These are phyloP conservation scores for Pochonia chlamydosporia DNA, from an alignment of 2,329 filamentous ascomycete genomes.

Conservation along the genomic window DNA sequence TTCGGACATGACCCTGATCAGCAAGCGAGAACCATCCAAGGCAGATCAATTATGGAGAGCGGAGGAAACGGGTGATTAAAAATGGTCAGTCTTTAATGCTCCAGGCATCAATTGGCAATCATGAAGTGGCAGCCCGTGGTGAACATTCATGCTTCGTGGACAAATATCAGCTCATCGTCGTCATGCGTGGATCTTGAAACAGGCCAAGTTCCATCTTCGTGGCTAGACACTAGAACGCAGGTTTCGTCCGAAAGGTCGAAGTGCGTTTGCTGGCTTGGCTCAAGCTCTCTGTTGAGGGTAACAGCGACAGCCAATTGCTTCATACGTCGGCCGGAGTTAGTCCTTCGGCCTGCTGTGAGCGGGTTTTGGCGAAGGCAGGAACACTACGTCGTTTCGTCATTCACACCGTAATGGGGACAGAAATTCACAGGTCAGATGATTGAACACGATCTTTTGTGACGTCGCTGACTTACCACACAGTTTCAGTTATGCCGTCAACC, in stretches of 20 bases:
- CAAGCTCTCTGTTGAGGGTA: too few species aligned
- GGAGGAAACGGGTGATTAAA: background rate
- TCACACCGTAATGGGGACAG: too few species aligned
- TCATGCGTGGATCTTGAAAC: slow-evolving; percentile 7
- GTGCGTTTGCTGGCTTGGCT: too few species aligned
- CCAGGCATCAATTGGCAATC: background rate
- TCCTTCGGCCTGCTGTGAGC: too few species aligned
- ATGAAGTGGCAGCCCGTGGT: background rate
- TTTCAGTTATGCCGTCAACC: background rate
- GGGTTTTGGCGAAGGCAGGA: too few species aligned
- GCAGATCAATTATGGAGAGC: background rate
- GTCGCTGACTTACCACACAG: background rate
- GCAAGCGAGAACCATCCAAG: background rate
- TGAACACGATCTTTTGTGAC: background rate
- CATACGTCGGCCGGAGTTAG: too few species aligned
- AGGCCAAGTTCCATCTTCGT: slow-evolving; percentile 3
- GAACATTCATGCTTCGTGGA: slow-evolving; percentile 4
- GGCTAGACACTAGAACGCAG: too few species aligned
- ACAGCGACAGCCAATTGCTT: too few species aligned
- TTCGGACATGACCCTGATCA: too few species aligned
- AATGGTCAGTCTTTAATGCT: background rate
- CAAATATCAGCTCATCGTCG: background rate
- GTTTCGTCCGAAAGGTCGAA: background rate
- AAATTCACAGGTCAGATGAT: background rate
- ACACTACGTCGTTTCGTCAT: too few species aligned